Percentiles rank a stretch among this genome's conserved stretches.
Evolutionary conservation across 148 eudicot species (phyloP).

Genomic region (Rhododendron vialii): DNA sequence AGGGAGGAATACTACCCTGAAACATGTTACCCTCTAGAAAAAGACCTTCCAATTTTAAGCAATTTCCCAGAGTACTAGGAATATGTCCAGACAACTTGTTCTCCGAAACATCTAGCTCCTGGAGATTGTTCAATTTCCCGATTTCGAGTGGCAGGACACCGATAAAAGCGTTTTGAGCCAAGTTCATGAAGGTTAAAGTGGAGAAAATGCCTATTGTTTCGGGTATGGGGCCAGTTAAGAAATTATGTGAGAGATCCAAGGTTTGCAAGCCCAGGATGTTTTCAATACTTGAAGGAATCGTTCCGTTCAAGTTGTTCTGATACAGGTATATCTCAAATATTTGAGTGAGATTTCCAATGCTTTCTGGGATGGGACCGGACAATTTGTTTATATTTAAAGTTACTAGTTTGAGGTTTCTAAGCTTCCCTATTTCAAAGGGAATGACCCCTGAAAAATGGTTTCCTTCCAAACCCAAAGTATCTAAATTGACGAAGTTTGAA

Average conservation of each 20-base stretch:
- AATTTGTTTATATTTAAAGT: not conserved
- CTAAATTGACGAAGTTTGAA: slow-evolving; percentile 3
- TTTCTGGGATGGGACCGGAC: slow-evolving; percentile 2
- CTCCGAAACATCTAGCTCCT: not conserved
- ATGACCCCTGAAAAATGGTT: slow-evolving; percentile 10
- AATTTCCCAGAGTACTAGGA: not conserved
- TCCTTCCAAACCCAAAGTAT: accelerated
- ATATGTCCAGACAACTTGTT: not conserved
- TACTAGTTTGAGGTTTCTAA: not conserved
- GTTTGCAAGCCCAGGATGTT: not conserved
- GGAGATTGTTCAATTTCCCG: not conserved
- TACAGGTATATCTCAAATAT: not conserved
- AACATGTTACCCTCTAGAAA: not conserved
- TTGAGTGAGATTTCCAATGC: slow-evolving; percentile 12
- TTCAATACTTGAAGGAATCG: slow-evolving; percentile 15
- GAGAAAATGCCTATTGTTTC: not conserved
- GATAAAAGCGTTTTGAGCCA: not conserved
- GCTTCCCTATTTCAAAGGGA: slow-evolving; percentile 20
- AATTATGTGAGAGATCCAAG: slow-evolving; percentile 10
- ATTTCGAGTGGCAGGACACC: not conserved
- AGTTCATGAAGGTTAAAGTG: not conserved
- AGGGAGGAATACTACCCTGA: not conserved
- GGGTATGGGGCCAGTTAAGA: slow-evolving; percentile 15
- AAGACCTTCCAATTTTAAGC: not conserved
- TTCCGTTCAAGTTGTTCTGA: slow-evolving; percentile 11